Base-by-base conservation (phyloP, 331 rosid species). In the Malus hybrid region DNA sequence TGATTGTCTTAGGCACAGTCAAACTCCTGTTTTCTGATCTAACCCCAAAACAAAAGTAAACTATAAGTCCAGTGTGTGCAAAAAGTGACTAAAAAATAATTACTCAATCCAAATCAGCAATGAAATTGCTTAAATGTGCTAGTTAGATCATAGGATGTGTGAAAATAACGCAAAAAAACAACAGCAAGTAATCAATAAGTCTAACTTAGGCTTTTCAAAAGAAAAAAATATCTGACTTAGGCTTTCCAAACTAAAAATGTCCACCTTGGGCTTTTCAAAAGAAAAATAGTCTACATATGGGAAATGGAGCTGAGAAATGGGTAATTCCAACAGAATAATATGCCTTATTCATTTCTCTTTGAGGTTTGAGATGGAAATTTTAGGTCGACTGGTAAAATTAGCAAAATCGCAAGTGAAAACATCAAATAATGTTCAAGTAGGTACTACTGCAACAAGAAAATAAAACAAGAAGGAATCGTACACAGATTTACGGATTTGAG, bases 401-500 rank as follows among this genome's bases (percentile, higher is more conserved):
- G 4, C 15, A 34, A 34, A 61, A 7, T 33, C 7, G 67, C 29
- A 9, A 27, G 62, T 29, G 33, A 57, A 55, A 18, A 48, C 12
- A 22, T 57, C 22, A 57, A 34, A 13, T 36, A 36, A 16, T 36
- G 42, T 5, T 36, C 67, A 56, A 7, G 57, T 22, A 60, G 3
- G 27, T 11, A 24, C 32, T 60, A 60, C 4, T 11, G 27, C 55
- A 28, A 24, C 2, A 27, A 78, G 69, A 6, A 71, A 81, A 20
- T 3, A 46, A 22, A 70, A 18, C 19, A 22, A 67, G 69, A 36
- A 36, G 60, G 27, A 20, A 50, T 32, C 86, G 59, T 88, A 91
- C 96, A 86, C 83, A 75, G 97, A 87, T 83, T 91, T 93, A 81
- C 82, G 80, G 86, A 88, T 87, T 73, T 85, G 89, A 72, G 97